Evolutionary conservation across 805 yeast species (phyloP).

Genomic region (Metschnikowia peoriensis): DNA sequence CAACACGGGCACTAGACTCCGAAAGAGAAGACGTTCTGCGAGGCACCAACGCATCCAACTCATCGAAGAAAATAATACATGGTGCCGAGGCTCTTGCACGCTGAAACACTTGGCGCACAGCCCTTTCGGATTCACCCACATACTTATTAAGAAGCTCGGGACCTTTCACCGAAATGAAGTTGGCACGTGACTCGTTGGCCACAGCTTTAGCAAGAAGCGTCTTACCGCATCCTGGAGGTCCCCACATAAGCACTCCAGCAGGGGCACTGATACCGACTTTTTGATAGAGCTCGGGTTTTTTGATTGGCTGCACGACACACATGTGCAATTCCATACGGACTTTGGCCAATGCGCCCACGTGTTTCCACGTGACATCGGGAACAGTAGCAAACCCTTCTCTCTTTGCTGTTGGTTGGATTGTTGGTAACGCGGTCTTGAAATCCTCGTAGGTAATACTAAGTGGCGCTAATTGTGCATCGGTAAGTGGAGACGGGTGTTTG

Average conservation of each 20-base stretch:
- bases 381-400: conserved; percentile 99
- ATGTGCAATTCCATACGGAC: conserved; percentile 88
- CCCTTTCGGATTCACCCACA: conserved; percentile 94
- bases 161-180: conserved; percentile 92
- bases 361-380: conserved; percentile 95
- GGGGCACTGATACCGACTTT: conserved; percentile 95
- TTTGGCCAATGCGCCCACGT: conserved; percentile 83
- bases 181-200: conserved; percentile 95
- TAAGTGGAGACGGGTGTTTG: conserved; percentile 76
- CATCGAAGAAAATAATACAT: conserved; percentile 93
- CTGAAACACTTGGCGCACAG: conserved; percentile 88
- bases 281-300: conserved; percentile 83
- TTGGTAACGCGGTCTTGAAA: conserved; percentile 81
- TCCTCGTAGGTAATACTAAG: conserved; percentile 76
- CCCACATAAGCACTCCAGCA: conserved; percentile 97
- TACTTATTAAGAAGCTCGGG: conserved; percentile 93
- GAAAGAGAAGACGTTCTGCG: conserved; percentile 84
- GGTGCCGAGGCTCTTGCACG: conserved; percentile 93
- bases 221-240: conserved; percentile 99
- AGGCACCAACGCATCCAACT: conserved; percentile 93
- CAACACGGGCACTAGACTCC: conserved; percentile 90
- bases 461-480: conserved; percentile 71
- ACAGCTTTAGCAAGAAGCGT: conserved; percentile 95
- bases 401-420: conserved; percentile 95
- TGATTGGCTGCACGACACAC: conserved; percentile 97